Evolutionary conservation across 129 eudicot species (phyloP).

Genomic region (Arctium lappa): DNA sequence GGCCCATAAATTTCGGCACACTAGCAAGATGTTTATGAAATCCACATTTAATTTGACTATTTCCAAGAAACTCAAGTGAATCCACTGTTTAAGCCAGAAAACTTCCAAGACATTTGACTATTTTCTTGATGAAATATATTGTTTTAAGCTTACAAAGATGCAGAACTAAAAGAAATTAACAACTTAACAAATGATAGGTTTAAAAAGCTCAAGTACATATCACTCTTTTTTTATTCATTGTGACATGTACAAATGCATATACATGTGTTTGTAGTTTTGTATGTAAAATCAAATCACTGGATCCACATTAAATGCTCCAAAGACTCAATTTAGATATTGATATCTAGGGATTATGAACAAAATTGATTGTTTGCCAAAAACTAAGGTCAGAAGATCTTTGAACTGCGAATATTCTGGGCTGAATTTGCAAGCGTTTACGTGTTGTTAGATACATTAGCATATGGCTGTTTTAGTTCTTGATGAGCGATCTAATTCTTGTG

Average conservation of each 20-base stretch:
- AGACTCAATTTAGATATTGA: neutral
- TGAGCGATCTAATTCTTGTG: neutral
- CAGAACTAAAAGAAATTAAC: neutral
- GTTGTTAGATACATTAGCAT: neutral
- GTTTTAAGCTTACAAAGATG: neutral
- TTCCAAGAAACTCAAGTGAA: neutral
- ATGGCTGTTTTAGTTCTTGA: neutral
- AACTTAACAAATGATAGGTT: neutral
- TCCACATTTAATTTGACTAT: neutral
- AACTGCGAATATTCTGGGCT: neutral
- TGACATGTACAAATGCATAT: neutral
- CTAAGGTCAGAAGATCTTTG: neutral
- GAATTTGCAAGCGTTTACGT: neutral
- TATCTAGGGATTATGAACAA: neutral
- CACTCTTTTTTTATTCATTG: neutral
- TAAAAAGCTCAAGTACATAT: neutral
- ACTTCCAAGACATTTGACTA: neutral
- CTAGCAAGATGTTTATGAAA: neutral
- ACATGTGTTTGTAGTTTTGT: neutral
- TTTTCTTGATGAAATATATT: neutral
- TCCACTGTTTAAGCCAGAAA: neutral
- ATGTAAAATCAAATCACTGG: neutral
- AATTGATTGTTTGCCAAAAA: neutral
- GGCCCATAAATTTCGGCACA: no score
- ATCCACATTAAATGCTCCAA: neutral